phyloP scores from a whole-genome alignment of 176 grass and related monocot genomes.

The Rhynchospora pubera region DNA sequence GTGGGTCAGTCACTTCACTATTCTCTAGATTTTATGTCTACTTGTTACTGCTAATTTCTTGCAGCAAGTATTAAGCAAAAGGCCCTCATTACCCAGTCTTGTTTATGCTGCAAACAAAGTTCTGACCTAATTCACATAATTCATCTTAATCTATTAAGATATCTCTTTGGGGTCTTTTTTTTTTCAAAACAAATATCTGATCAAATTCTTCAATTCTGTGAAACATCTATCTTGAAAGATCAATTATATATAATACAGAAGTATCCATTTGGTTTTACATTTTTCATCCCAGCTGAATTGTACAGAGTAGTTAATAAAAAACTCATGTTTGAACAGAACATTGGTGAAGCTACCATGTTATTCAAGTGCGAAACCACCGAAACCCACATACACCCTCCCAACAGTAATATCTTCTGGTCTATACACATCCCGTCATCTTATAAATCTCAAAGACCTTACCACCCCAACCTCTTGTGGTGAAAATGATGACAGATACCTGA shows the following conservation, averaged over 20 bases:
- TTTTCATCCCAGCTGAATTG: neutral
- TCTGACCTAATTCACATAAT: neutral
- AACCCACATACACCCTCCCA: conserved; percentile 35
- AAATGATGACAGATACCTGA: conserved; percentile 42
- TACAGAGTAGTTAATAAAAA: neutral
- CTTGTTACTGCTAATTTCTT: neutral
- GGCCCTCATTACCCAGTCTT: neutral
- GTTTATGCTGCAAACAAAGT: neutral
- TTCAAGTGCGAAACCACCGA: conserved; percentile 74
- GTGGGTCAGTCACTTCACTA: conserved; percentile 39
- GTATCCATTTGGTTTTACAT: neutral
- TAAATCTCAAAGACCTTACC: conserved; percentile 22
- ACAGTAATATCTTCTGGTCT: conserved; percentile 44
- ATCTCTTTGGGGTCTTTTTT: too few species aligned
- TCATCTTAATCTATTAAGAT: neutral
- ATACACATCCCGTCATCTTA: conserved; percentile 33
- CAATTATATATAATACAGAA: neutral
- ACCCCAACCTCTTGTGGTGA: conserved; percentile 19
- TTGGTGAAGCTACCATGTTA: conserved; percentile 55
- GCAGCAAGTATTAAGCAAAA: neutral
- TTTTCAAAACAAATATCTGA: neutral
- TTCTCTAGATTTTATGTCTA: neutral
- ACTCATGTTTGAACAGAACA: conserved; percentile 33
- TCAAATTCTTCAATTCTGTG: neutral
- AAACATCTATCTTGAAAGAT: neutral